Evolutionary conservation across 1,139 yeast species (phyloP), one percentile per base, ranked within the genome.

Genomic region (Suhomyces chickasaworum): DNA sequence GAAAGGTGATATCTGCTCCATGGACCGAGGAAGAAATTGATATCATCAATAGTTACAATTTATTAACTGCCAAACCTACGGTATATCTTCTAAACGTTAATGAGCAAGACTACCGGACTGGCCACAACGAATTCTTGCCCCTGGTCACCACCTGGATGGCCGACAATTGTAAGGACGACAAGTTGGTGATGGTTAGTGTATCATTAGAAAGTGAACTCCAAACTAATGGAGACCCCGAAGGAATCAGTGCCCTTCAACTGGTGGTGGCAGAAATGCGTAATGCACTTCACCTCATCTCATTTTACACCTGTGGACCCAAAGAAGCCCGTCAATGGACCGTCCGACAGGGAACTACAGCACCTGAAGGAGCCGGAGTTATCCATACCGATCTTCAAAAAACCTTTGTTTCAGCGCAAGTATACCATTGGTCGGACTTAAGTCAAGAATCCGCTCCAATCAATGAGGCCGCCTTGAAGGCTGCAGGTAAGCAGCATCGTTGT

Each of bases 251-350:
- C 1, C 61, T 81, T 30, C 76, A 80, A 0, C 51, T 55, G 12
- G 75, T 82, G 20, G 80, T 84, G 17, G 68, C 71, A 22, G 71
- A 78, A 42, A 88, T 90, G 90, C 79, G 95, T 56, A 64, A 71
- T 22, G 80, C 84, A 2, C 71, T 91, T 39, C 77, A 81, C 46
- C 75, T 91, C 54, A 86, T 91, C 39, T 87, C 96, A 39, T 93
- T 84, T 69, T 91, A 86, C 71, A 91, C 99, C 1, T 86, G 95
- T 66, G 98, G 98, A 10, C 85, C 89, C 10, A 78, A 81, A 41
- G 98, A 93, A 68, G 91, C 89, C 4, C 77, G 96, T 54, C 96
- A 93, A 65, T 91, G 99, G 98, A 87, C 95, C 10, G 75, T 91
- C 41, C 76, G 95, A 54, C 71, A 77, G 54, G 89, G 91, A 27